Evolutionary conservation across 768 basidiomycete genomes (phyloP).

Genomic region (Naganishia randhawae): DNA sequence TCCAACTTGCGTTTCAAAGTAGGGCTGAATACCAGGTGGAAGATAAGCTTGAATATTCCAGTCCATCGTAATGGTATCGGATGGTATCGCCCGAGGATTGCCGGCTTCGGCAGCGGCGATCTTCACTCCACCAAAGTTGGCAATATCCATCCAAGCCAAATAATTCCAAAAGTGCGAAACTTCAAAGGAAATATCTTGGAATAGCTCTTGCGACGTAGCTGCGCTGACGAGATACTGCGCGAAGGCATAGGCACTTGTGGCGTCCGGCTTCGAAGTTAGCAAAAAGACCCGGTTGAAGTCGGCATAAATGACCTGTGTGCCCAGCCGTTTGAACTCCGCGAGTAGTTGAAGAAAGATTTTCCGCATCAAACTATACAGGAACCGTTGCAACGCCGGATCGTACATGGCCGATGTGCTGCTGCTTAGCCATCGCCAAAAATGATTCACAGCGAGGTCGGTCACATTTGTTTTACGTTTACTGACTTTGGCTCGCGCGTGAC

Average conservation of each 20-base stretch:
- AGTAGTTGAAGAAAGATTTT: slow-evolving; percentile 96
- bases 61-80: slow-evolving; percentile 66
- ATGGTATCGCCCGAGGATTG: slow-evolving; percentile 35
- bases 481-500: slow-evolving; percentile 64
- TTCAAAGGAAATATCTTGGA: slow-evolving; percentile 83
- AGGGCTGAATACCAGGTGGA: slow-evolving; percentile 71
- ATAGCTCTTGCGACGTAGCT: slow-evolving; percentile 88
- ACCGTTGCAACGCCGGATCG: slow-evolving; percentile 86
- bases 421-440: slow-evolving; percentile 97
- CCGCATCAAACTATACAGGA: slow-evolving; percentile 91
- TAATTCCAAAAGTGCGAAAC: slow-evolving; percentile 90
- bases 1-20: slow-evolving; percentile 70
- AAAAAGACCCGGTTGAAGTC: slow-evolving; percentile 87
- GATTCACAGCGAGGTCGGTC: slow-evolving; percentile 64
- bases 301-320: slow-evolving; percentile 87
- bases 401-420: slow-evolving; percentile 80
- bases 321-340: slow-evolving; percentile 91
- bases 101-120: slow-evolving; percentile 54
- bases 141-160: slow-evolving; percentile 89
- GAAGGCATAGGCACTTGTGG: slow-evolving; percentile 90
- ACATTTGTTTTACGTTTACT: slow-evolving; percentile 60
- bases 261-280: slow-evolving; percentile 84
- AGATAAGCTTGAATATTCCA: slow-evolving; percentile 93
- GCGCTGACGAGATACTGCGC: slow-evolving; percentile 92
- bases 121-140: slow-evolving; percentile 81